Base-by-base conservation (phyloP, 148 eudicot species). In the Euryodendron excelsum region DNA sequence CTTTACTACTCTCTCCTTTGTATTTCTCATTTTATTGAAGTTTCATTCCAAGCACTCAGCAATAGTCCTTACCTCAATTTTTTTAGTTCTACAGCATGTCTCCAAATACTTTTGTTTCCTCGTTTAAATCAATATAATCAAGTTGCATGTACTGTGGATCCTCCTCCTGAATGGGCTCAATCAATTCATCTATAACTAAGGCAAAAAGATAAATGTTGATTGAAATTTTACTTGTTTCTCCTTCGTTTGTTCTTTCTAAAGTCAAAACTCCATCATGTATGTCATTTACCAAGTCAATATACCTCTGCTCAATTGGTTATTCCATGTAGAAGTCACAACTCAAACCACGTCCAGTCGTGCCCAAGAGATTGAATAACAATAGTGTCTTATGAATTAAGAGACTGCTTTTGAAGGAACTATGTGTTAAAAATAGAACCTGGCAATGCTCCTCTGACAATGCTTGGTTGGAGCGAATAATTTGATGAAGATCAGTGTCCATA, bases 401-500 rank as follows among this genome's bases (percentile, higher is more conserved):
- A 65, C 41, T 10, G 34, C 52, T 52, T 39, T 15, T 27, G 65
- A 75, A 60, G 28, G n/a, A 31, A 23, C 41, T 21, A 28, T 25
- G 47, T 13, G 41, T 18, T 50, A 63, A 55, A 31, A 13, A 9
- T 13, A 34, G 1, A 48, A 33, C 44, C 44, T 39, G 44, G 7
- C 44, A 39, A 7, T 39, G 44, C 7, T 39, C 44, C 44, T 39
- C 44, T 45, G 75, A 53, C 44, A 72, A 31, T 27, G 61, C 41
- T 52, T 72, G 75, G 23, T 44, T 39, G 30, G 75, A 72, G n/a
- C 75, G 75, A 9, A 72, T 72, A 12, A 72, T 72, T 31, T 72
- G 75, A 52, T 72, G 61, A 28, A 72, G 75, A 72, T 72, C 75
- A 10, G 62, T 72, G 52, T 72, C 75, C 75, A 72, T 72, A 28